Evolutionary conservation across 2,329 filamentous ascomycete species (phyloP), one percentile per base, ranked within the genome.

Genomic region (Leptographium procerum): DNA sequence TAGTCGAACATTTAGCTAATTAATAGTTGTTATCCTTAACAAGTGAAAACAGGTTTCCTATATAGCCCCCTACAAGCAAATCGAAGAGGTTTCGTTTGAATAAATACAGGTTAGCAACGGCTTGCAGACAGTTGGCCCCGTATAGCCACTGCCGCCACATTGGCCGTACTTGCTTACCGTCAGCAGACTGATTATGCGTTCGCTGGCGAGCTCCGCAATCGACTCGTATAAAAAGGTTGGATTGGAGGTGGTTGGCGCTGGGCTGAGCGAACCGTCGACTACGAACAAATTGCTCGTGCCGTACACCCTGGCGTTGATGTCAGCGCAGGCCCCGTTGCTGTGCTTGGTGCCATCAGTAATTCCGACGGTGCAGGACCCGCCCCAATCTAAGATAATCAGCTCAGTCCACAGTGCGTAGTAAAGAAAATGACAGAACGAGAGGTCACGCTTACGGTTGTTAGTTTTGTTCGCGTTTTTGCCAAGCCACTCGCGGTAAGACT

Each of bases 271-370:
- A 3, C 79, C 82, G 65, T 86, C 83, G 11, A 85, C 77, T 10
- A 85, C 78, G 65, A 82, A 83, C 31, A 84, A 71, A 69, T 84
- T 84, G 64, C 83, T 77, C 1, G 78, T 84, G 52, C 81, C 81
- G 63, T 78, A 84, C 6, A 84, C 78, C 65, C 75, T 77, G 47
- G 79, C 77, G 68, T 84, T 73, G 16, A 73, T 65, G 65, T 84
- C 81, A 1, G 84, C 80, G 13, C 54, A 56, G 29, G 54, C 16
- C 6, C 45, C 55, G 16, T 51, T n/a, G 29, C 6, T 34, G 22
- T 50, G 9, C 28, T 57, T 16, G 19, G 55, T 52, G 34, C 47
- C 55, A 22, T 57, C 47, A 5, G 14, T n/a, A 10, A 24, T 57
- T 19, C 55, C 45, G 3, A 51, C 55, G 9, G 45, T 36, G 13